phyloP scores from a whole-genome alignment of 2,329 filamentous ascomycete genomes.

The Diaporthe citriasiana region DNA sequence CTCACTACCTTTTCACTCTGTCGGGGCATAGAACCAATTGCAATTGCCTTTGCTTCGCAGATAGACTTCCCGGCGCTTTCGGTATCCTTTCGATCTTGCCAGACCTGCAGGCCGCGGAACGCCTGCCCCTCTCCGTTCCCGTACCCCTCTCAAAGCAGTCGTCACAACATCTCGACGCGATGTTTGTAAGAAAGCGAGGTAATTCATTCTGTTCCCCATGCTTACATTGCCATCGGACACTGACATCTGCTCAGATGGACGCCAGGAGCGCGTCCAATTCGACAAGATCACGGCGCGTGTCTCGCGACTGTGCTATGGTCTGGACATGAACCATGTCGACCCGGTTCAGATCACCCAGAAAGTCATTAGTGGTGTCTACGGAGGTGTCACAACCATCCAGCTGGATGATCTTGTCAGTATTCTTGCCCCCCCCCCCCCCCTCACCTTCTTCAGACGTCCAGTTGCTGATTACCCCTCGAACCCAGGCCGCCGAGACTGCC shows the following conservation, averaged over 20 bases:
- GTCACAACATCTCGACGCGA: conserved; percentile 53
- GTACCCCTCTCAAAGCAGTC: conserved; percentile 13
- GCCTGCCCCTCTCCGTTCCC: conserved; percentile 32
- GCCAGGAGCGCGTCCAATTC: conserved; percentile 99
- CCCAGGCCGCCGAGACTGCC: conserved; percentile 94
- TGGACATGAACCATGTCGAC: conserved; percentile 95
- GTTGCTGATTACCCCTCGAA: conserved; percentile 29
- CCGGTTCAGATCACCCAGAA: conserved; percentile 98
- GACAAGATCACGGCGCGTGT: conserved; percentile 99
- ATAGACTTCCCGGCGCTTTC: neutral
- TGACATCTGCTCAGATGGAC: conserved; percentile 78
- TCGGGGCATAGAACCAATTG: neutral
- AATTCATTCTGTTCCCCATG: conserved; percentile 50
- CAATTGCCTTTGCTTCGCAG: conserved; percentile 12
- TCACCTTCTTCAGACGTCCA: neutral
- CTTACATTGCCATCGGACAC: neutral
- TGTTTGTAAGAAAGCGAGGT: conserved; percentile 77
- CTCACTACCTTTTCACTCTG: conserved; percentile 15
- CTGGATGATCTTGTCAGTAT: conserved; percentile 91
- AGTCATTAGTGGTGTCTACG: conserved; percentile 99
- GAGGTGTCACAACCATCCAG: conserved; percentile 96
- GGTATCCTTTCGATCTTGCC: neutral
- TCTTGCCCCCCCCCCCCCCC: neutral
- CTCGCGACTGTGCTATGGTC: conserved; percentile 95
- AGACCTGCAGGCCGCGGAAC: conserved; percentile 28